Evolutionary conservation across 352 stramenopile genomes (phyloP), one percentile per base, ranked within the genome.

Genomic region (Achlya hypogyna): DNA sequence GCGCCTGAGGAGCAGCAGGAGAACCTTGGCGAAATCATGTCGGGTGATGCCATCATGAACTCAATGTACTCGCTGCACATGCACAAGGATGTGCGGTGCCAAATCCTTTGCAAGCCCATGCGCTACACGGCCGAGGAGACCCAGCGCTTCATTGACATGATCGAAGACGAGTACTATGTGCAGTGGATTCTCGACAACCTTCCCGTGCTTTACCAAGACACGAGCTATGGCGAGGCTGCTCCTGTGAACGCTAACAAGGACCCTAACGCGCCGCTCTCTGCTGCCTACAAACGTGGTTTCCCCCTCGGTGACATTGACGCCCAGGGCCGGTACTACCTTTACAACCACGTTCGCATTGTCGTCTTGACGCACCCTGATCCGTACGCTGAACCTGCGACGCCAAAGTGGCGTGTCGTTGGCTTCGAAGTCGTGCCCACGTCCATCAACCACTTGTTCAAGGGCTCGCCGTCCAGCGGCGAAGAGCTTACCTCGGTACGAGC

Each of bases 261-360:
- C 45, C 51, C 54, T 10, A 67, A 69, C 27, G 65, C 78, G 25
- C 35, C 40, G 23, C 77, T 91, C 42, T 69, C 75, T 5, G 85
- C 85, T 32, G 84, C 81, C 23, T 95, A 91, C 74, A 91, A 96
- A 74, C 86, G 89, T 51, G 90, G 89, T 28, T 95, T 96, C 74
- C 95, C 96, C 1, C 78, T 99, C 22, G 96, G 96, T 35, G 97
- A 96, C 63, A 78, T 92, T 1, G 91, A 96, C 49, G 81, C 91
- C 2, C 78, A 90, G 51, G 87, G 91, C 47, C 89, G 97, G 66
- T 97, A 97, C 70, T 95, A 97, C 59, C 70, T 99, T 5, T 98
- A 98, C 87, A 99, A 99, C 78, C 96, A 99, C 77, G 84, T 99
- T 49, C 89, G 89, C 35, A 98, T 99, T 64, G 91, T 95, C 25